Conservation (phyloP, 495 filamentous ascomycete genomes). For the Sabuloglossum arenarium region DNA sequence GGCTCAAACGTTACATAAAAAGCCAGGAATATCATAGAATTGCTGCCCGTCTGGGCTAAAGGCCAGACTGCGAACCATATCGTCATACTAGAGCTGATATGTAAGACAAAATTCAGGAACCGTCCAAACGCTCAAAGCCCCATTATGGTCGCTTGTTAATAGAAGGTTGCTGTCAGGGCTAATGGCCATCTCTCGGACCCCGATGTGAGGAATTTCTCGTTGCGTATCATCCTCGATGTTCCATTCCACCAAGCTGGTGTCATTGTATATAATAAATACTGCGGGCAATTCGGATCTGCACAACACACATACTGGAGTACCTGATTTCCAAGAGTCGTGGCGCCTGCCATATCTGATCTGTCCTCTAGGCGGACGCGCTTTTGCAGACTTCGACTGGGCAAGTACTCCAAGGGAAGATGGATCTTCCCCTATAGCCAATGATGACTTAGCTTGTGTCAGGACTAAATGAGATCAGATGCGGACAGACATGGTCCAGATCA, state of each 20-base stretch:
- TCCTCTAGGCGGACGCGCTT: no score
- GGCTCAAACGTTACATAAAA: neutral
- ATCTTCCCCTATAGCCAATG: neutral
- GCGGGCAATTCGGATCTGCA: no score
- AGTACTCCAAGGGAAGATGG: neutral
- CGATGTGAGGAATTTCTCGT: neutral
- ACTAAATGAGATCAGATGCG: neutral
- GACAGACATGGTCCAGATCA: neutral
- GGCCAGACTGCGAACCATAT: neutral
- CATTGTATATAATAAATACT: neutral
- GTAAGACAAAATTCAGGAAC: neutral
- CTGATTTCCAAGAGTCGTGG: no score
- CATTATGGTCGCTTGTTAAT: neutral
- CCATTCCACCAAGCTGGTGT: neutral
- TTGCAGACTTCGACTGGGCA: no score
- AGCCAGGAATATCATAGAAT: neutral
- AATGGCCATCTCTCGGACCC: neutral
- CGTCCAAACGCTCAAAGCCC: neutral
- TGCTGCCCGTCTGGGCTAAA: neutral
- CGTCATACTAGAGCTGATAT: neutral
- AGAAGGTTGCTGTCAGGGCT: neutral
- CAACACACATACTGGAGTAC: no score
- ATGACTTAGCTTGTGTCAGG: neutral
- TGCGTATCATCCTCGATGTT: neutral
- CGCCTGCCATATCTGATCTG: no score